phyloP scores from a whole-genome alignment of 140 eudicot species.

The Ambrosia hybrid region DNA sequence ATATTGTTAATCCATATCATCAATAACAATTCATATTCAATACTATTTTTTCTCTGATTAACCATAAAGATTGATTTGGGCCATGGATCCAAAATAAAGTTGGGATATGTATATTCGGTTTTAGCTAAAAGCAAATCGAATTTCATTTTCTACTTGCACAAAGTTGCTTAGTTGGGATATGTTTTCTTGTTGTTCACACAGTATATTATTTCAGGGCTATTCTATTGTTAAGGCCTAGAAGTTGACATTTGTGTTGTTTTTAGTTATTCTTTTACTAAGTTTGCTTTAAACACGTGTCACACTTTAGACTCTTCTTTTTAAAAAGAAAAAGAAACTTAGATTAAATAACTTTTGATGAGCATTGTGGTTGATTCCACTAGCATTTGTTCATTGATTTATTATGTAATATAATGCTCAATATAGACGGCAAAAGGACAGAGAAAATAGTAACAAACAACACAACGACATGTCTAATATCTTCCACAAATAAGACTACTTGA shows the following conservation, averaged over 20 bases:
- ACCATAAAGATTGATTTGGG: too few relatives aligned
- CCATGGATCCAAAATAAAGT: too few relatives aligned
- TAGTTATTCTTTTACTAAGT: neutral
- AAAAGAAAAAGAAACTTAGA: constrained; percentile 7
- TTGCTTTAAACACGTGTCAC: neutral
- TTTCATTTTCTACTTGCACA: too few relatives aligned
- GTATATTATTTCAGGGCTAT: neutral
- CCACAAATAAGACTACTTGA: neutral
- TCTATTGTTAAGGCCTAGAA: neutral
- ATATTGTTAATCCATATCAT: too few relatives aligned
- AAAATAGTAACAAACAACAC: neutral
- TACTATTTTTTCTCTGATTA: too few relatives aligned
- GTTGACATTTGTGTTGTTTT: neutral
- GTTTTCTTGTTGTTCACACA: neutral
- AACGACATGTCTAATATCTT: neutral
- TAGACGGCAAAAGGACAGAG: neutral
- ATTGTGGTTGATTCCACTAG: neutral
- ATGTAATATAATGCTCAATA: neutral
- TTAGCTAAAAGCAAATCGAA: too few relatives aligned
- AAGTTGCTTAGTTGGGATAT: too few relatives aligned
- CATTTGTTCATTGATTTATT: neutral
- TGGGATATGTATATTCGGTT: too few relatives aligned
- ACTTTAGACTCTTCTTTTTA: constrained; percentile 6
- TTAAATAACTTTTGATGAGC: constrained; percentile 1
- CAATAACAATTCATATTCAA: too few relatives aligned